Conservation (phyloP, 169 alveolate genomes). For the Plasmodium falciparum region DNA sequence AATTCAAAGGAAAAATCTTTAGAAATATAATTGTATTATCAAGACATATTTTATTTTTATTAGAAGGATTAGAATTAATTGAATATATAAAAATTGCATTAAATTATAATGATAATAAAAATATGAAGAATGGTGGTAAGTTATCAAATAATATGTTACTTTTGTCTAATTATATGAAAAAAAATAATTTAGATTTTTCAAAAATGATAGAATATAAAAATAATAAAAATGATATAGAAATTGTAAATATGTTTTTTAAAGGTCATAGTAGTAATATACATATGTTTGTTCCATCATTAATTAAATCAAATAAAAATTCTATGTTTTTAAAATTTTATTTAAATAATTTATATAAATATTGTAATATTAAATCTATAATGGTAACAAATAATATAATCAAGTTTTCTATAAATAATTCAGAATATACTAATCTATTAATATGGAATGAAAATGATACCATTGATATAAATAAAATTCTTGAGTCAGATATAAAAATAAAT, state of each 20-base stretch:
- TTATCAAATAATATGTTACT: neutral
- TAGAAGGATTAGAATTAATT: slow-evolving; percentile 10
- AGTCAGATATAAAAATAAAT: neutral
- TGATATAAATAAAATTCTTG: slow-evolving; percentile 2
- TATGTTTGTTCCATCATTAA: slow-evolving; percentile 41
- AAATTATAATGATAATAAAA: neutral
- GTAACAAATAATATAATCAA: slow-evolving; percentile 10
- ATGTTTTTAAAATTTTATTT: slow-evolving; percentile 19
- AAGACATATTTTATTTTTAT: slow-evolving; percentile 11
- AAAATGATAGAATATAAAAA: slow-evolving; percentile 1
- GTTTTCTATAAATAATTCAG: slow-evolving; percentile 29
- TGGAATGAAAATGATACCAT: slow-evolving; percentile 23
- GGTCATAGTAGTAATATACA: slow-evolving; percentile 1
- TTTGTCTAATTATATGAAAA: neutral
- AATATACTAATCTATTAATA: slow-evolving; percentile 15
- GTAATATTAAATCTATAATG: slow-evolving; percentile 10
- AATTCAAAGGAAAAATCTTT: slow-evolving; percentile 34
- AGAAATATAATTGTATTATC: slow-evolving; percentile 25
- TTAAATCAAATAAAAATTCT: slow-evolving; percentile 9
- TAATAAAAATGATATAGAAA: slow-evolving; percentile 13
- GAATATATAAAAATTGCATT: neutral
- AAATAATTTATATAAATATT: slow-evolving; percentile 46
- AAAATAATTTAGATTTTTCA: neutral
- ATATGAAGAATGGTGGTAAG: neutral
- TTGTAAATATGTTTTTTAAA: slow-evolving; percentile 31